These are phyloP conservation scores for Gaultheria prostrata DNA, from an alignment of 148 eudicot species.

Conservation along the genomic window DNA sequence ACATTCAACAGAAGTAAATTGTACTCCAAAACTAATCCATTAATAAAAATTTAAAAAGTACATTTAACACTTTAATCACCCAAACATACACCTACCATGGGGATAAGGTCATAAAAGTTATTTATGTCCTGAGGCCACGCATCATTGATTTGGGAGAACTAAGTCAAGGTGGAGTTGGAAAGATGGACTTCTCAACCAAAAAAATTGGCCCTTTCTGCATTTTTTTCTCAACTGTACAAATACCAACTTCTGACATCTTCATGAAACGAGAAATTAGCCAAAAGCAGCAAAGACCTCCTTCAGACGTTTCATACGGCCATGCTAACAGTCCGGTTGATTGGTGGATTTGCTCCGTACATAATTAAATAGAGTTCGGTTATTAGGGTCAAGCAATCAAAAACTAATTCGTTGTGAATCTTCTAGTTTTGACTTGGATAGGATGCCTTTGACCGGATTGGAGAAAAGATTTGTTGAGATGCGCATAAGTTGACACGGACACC, in stretches of 20 bases:
- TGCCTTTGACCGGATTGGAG: too few relatives aligned
- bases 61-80: neutral
- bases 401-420: too few relatives aligned
- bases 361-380: too few relatives aligned
- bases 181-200: neutral
- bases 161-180: neutral
- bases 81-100: neutral
- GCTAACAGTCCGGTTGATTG: too few relatives aligned
- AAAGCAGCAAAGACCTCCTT: neutral
- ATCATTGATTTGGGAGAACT: neutral
- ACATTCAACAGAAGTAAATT: neutral
- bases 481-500: neutral
- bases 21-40: neutral
- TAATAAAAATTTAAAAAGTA: too few relatives aligned
- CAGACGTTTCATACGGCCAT: neutral
- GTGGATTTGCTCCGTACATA: too few relatives aligned
- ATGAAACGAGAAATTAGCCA: neutral
- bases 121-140: neutral
- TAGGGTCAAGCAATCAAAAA: too few relatives aligned
- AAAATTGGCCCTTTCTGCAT: neutral
- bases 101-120: neutral
- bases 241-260: conserved; percentile 10
- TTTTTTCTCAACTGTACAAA: neutral
- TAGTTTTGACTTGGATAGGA: too few relatives aligned
- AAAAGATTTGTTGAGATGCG: too few relatives aligned